Evolutionary conservation across 2,329 filamentous ascomycete genomes (phyloP), one percentile per base, ranked within the genome.

Genomic region (Passalora sequoiae): DNA sequence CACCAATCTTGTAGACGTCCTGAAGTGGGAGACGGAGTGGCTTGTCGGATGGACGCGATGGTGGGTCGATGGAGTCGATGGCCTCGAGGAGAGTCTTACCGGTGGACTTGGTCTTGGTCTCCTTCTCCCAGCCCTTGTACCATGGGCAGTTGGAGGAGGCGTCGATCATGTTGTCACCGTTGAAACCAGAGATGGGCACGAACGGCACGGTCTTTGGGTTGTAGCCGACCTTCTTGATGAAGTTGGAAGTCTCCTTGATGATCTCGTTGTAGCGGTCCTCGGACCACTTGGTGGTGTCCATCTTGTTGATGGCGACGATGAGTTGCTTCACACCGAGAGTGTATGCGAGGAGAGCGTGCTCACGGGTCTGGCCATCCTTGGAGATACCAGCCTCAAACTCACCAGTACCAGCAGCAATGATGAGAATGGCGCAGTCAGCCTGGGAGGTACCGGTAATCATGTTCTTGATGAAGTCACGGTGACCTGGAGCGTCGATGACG

Each of bases 381-480:
- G 92, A 97, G 86, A 98, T 98, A 97, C 92, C 92, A 85, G 92
- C 92, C 84, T 98, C 92, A 84, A 98, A 98, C 84, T 98, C 92
- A 96, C 92, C 92, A 88, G 89, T 95, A 81, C 92, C 92, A 69
- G 92, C 89, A 67, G 91, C 92, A 77, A 98, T 98, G 79, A 98
- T 97, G 81, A 98, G 89, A 74, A 98, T 88, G 69, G 92, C 92
- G 78, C 92, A 97, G 72, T 98, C 92, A 66, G 92, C 92, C 86
- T 97, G 92, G 75, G 92, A 98, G 70, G 92, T 97, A 89, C 92
- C 92, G 85, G 92, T 97, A 76, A 98, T 98, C 92, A 98, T 98
- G 89, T 97, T 98, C 91, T 98, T 98, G 88, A 98, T 97, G 83
- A 97, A 98, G 72, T 98, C 92, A 92, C 92, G 91, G 78, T 98